Percentiles rank a stretch among this genome's conserved stretches.
phyloP scores from a whole-genome alignment of 805 yeast genomes.

The Metschnikowia cerradonensis region DNA sequence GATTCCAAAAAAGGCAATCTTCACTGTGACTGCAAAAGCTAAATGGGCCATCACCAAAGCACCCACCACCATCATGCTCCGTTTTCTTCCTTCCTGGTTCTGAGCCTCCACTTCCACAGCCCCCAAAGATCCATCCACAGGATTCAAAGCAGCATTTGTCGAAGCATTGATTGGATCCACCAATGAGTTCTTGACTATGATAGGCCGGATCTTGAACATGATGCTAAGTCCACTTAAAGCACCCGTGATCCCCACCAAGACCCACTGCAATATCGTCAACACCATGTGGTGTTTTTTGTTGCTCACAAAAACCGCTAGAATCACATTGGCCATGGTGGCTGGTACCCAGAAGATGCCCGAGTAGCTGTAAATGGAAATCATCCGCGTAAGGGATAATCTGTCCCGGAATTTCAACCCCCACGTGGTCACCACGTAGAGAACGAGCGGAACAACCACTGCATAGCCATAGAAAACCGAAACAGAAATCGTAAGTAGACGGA shows the following conservation, averaged over 20 bases:
- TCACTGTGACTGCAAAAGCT: slow-evolving; percentile 59
- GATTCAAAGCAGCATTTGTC: background rate
- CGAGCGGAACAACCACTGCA: slow-evolving; percentile 59
- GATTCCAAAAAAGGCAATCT: slow-evolving; percentile 57
- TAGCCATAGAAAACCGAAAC: slow-evolving; percentile 73
- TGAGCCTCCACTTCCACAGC: slow-evolving; percentile 21
- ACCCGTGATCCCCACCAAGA: slow-evolving; percentile 57
- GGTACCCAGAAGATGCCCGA: slow-evolving; percentile 85
- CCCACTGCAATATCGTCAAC: slow-evolving; percentile 58
- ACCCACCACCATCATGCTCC: slow-evolving; percentile 32
- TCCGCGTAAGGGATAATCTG: slow-evolving; percentile 49
- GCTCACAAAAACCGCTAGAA: slow-evolving; percentile 52
- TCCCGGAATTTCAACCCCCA: slow-evolving; percentile 52
- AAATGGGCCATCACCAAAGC: slow-evolving; percentile 48
- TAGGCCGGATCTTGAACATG: slow-evolving; percentile 42
- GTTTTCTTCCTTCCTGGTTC: slow-evolving; percentile 28
- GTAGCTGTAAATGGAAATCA: slow-evolving; percentile 80
- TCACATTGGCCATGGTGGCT: slow-evolving; percentile 57
- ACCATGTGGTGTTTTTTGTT: slow-evolving; percentile 26
- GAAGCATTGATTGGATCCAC: too few species aligned
- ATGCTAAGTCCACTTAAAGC: slow-evolving; percentile 56
- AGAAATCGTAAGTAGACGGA: slow-evolving; percentile 62
- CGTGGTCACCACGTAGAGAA: slow-evolving; percentile 48
- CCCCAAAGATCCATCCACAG: background rate
- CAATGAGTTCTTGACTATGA: slow-evolving; percentile 25